Conservation (phyloP, 1,284 basidiomycete species). For the Trichosporon sp. region DNA sequence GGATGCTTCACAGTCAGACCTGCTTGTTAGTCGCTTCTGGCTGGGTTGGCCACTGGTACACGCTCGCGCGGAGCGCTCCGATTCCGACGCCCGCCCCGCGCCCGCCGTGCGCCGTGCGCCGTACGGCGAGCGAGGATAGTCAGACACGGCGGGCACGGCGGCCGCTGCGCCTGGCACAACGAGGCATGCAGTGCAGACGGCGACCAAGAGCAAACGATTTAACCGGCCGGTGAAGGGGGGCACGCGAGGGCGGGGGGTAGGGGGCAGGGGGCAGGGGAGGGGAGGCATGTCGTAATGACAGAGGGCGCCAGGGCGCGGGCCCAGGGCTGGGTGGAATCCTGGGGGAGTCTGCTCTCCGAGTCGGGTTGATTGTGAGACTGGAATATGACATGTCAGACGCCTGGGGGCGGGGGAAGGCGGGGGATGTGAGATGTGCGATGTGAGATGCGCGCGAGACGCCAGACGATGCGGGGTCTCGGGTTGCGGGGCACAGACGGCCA, state of each 20-base stretch:
- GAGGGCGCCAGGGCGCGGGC: background rate
- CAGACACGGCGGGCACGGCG: background rate
- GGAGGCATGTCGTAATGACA: background rate
- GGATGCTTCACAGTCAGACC: slow-evolving; percentile 5
- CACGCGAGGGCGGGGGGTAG: too few relatives aligned
- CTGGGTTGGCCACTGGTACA: background rate
- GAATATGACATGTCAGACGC: background rate
- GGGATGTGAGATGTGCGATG: slow-evolving; percentile 5
- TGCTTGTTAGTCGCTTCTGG: background rate
- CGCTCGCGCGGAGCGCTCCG: background rate
- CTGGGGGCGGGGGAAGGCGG: background rate
- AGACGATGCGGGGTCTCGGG: slow-evolving; percentile 3
- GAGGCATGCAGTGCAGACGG: background rate
- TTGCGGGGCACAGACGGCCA: slow-evolving; percentile 17
- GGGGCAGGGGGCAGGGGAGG: background rate
- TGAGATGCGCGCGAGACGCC: background rate
- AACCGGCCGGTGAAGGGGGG: background rate
- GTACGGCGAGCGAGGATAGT: background rate
- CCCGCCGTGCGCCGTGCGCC: background rate
- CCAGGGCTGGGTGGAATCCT: slow-evolving; percentile 2
- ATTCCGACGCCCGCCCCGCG: background rate
- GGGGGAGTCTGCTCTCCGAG: background rate
- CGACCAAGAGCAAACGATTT: background rate
- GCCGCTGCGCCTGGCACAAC: background rate
- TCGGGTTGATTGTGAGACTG: background rate